Conservation (phyloP, 2,329 filamentous ascomycete species). For the Epichloe uncinata region DNA sequence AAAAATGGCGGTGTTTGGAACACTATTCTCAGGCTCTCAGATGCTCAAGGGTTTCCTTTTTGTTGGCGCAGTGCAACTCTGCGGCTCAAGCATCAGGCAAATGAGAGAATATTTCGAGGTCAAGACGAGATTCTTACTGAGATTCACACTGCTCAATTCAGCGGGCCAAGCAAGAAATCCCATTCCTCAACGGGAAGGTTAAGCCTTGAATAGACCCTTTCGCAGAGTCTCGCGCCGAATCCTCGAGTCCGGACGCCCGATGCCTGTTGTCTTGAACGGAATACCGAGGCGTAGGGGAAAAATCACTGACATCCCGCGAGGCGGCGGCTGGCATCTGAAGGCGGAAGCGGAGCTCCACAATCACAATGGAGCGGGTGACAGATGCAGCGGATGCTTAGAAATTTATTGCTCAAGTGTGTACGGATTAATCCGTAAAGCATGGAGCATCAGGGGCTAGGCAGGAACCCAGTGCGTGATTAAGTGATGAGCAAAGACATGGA, state of each 20-base stretch:
- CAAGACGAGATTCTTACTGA: background rate
- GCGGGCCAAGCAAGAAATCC: background rate
- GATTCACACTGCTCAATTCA: background rate
- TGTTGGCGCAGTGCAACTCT: background rate
- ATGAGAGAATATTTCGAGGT: background rate
- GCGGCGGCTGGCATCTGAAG: background rate
- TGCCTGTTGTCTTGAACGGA: background rate
- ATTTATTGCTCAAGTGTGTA: slow-evolving; percentile 1
- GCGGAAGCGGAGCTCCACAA: slow-evolving; percentile 5
- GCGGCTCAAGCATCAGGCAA: background rate
- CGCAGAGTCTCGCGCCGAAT: background rate
- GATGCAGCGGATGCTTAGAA: slow-evolving; percentile 7
- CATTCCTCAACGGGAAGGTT: background rate
- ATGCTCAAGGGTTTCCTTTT: background rate
- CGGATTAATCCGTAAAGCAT: too few species aligned
- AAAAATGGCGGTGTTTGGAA: background rate
- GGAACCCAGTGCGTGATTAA: too few species aligned
- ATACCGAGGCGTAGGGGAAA: background rate
- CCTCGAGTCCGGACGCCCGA: background rate
- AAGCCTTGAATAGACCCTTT: background rate
- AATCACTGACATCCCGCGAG: background rate
- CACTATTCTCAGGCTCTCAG: background rate
- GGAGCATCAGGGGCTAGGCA: too few species aligned
- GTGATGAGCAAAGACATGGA: too few species aligned
- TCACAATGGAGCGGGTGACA: slow-evolving; percentile 3